phyloP scores from a whole-genome alignment of 805 yeast species.

The Kodamaea hsintzibuensis region DNA sequence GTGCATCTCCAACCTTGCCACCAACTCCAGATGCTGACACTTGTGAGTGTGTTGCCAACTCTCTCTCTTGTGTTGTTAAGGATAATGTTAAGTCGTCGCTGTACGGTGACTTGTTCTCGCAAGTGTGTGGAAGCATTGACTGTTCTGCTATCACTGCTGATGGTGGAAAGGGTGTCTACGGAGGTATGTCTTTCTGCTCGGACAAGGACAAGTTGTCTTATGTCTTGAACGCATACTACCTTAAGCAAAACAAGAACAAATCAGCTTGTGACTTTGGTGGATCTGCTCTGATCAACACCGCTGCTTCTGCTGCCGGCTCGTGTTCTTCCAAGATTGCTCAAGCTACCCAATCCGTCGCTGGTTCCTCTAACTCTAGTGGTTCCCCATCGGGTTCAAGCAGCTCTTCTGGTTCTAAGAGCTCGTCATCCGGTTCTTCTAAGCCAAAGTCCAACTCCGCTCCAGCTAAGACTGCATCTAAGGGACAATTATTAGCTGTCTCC shows the following conservation, averaged over 20 bases:
- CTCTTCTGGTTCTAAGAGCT: constrained; percentile 19
- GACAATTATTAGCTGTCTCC: constrained; percentile 34
- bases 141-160: constrained; percentile 64
- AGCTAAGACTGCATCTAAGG: constrained; percentile 27
- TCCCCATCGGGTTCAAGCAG: constrained; percentile 29
- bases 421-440: constrained; percentile 25
- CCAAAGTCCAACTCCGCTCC: constrained; percentile 13
- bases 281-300: constrained; percentile 50
- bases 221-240: constrained; percentile 48
- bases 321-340: constrained; percentile 28
- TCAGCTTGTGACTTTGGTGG: constrained; percentile 72
- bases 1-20: constrained; percentile 67
- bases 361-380: constrained; percentile 22
- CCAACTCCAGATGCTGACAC: constrained; percentile 71
- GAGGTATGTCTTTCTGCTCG: constrained; percentile 72
- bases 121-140: constrained; percentile 57
- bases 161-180: constrained; percentile 68
- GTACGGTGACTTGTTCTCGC: constrained; percentile 58
- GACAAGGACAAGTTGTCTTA: constrained; percentile 65
- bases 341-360: constrained; percentile 14
- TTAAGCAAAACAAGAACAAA: constrained; percentile 39
- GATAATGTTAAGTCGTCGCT: constrained; percentile 54
- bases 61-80: constrained; percentile 61
- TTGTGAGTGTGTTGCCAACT: constrained; percentile 61
- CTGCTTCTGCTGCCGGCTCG: constrained; percentile 30